Percentiles rank a stretch among this genome's conserved stretches.
Evolutionary conservation across 805 yeast species (phyloP).

Genomic region (Ogataea degrootiae): DNA sequence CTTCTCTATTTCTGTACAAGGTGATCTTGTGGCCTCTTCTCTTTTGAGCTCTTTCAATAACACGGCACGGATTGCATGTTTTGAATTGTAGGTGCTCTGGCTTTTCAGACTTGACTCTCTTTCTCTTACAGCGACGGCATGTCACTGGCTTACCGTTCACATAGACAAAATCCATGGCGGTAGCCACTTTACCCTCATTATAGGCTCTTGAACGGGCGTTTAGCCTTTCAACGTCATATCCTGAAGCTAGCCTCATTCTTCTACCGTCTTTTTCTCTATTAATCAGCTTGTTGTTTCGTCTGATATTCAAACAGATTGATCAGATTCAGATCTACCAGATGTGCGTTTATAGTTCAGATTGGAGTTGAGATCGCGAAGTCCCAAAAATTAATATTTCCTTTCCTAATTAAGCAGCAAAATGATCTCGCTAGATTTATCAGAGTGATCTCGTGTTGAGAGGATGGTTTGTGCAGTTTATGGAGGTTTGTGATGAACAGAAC

Average conservation of each 20-base stretch:
- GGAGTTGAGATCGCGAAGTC: too few relatives aligned
- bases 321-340: too few relatives aligned
- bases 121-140: conserved; percentile 55
- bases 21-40: conserved; percentile 24
- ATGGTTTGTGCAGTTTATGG: too few relatives aligned
- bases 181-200: conserved; percentile 7
- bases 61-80: conserved; percentile 55
- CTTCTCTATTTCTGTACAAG: conserved; percentile 15
- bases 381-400: too few relatives aligned
- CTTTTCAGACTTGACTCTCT: conserved; percentile 51
- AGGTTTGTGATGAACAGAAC: too few relatives aligned
- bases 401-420: too few relatives aligned
- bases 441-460: too few relatives aligned
- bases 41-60: conserved; percentile 43
- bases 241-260: conserved; percentile 16
- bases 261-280: too few relatives aligned
- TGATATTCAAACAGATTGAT: too few relatives aligned
- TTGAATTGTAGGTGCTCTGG: conserved; percentile 53
- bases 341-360: too few relatives aligned
- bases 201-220: conserved; percentile 14
- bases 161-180: conserved; percentile 16
- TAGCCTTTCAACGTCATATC: conserved; percentile 13
- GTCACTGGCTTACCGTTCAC: conserved; percentile 32
- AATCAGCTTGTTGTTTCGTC: too few relatives aligned
- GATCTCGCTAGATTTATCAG: too few relatives aligned